Conservation (phyloP, 1,139 yeast genomes). For the Magnusiomyces fungicola region DNA sequence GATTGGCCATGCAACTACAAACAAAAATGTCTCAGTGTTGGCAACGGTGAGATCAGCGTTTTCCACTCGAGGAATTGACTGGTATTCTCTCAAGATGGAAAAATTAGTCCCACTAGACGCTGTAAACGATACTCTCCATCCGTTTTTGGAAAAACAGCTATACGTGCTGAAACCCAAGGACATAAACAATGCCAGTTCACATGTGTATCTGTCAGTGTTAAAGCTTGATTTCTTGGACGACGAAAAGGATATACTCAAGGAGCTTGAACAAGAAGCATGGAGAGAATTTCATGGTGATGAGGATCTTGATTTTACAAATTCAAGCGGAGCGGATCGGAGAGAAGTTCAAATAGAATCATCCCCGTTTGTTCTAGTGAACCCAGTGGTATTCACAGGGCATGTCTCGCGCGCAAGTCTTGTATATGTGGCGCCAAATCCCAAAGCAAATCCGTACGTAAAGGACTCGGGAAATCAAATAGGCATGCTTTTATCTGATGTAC, state of each 20-base stretch:
- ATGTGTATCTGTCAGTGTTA: too few relatives aligned
- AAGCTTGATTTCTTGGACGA: too few relatives aligned
- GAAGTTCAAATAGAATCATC: not conserved
- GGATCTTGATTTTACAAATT: too few relatives aligned
- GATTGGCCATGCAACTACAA: too few relatives aligned
- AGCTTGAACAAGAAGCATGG: too few relatives aligned
- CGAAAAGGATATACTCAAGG: too few relatives aligned
- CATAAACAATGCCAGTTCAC: too few relatives aligned
- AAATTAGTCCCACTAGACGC: constrained; percentile 2
- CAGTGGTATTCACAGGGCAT: constrained; percentile 48
- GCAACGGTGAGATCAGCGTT: not conserved
- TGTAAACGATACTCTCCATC: constrained; percentile 2
- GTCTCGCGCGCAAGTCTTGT: constrained; percentile 42
- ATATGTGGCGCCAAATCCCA: constrained; percentile 24
- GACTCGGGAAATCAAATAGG: constrained; percentile 19
- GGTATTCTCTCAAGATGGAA: constrained; percentile 9
- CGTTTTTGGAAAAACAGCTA: too few relatives aligned
- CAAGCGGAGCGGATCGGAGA: too few relatives aligned
- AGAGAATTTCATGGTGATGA: too few relatives aligned
- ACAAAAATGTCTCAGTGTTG: not conserved
- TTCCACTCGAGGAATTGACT: constrained; percentile 6
- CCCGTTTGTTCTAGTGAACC: constrained; percentile 57
- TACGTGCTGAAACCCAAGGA: too few relatives aligned
- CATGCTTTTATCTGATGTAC: constrained; percentile 44
- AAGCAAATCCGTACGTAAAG: not conserved